Conservation (phyloP, 331 rosid species). For the Pyrus hybrid region DNA sequence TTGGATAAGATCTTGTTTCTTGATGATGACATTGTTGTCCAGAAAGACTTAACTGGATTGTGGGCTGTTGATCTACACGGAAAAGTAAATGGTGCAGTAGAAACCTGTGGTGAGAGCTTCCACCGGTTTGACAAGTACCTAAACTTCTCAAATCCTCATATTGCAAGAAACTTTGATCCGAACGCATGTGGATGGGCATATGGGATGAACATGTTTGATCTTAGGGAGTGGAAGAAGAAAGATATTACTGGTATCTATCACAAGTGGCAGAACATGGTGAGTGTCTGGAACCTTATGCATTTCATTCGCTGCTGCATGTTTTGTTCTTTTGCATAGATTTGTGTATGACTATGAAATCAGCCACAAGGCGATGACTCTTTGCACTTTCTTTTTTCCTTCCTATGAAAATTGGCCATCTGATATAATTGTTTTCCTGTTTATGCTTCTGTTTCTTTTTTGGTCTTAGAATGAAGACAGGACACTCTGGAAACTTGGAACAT, state of each 20-base stretch:
- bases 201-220: constrained; percentile 94
- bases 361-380: neutral
- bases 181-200: constrained; percentile 98
- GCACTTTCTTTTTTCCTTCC: neutral
- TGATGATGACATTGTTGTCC: constrained; percentile 95
- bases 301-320: neutral
- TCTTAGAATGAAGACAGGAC: constrained; percentile 84
- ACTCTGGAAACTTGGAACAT: constrained; percentile 95
- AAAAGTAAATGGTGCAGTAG: constrained; percentile 96
- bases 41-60: constrained; percentile 84
- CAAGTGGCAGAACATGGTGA: constrained; percentile 98
- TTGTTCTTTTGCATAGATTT: neutral
- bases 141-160: constrained; percentile 85
- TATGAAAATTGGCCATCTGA: neutral
- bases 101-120: constrained; percentile 91
- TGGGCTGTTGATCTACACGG: constrained; percentile 75
- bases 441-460: constrained; percentile 10
- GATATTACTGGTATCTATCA: constrained; percentile 94
- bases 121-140: constrained; percentile 95
- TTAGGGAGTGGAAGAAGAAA: constrained; percentile 83
- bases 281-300: constrained; percentile 15
- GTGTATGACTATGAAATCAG: neutral
- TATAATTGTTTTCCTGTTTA: neutral
- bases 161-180: constrained; percentile 84
- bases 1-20: constrained; percentile 86